phyloP scores from a whole-genome alignment of 1,284 basidiomycete genomes.

The Marasmius fiardii region DNA sequence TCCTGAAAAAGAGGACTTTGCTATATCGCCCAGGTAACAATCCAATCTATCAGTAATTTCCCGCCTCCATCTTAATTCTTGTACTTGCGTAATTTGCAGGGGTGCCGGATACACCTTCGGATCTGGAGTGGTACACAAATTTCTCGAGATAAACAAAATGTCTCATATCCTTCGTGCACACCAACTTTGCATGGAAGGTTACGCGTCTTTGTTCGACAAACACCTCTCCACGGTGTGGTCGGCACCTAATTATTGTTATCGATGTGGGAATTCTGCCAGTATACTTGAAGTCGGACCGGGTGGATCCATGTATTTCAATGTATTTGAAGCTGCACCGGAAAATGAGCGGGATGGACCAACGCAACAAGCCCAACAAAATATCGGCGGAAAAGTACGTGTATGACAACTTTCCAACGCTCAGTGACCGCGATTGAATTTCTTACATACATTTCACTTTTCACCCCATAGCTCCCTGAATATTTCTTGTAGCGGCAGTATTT shows the following conservation, averaged over 20 bases:
- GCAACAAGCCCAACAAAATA: slow-evolving; percentile 69
- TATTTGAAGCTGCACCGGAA: slow-evolving; percentile 98
- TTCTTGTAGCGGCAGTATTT: slow-evolving; percentile 44
- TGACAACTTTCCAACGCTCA: slow-evolving; percentile 7
- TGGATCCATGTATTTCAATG: slow-evolving; percentile 92
- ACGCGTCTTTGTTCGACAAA: slow-evolving; percentile 91
- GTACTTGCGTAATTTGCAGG: slow-evolving; percentile 43
- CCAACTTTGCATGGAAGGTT: slow-evolving; percentile 99
- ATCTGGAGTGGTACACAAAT: slow-evolving; percentile 97
- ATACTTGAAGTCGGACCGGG: slow-evolving; percentile 96
- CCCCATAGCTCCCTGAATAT: slow-evolving; percentile 62
- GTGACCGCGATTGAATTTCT: slow-evolving; percentile 9
- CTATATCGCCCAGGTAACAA: slow-evolving; percentile 89
- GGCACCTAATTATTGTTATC: slow-evolving; percentile 97
- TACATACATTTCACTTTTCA: background rate
- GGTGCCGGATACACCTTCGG: slow-evolving; percentile 99
- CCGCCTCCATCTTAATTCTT: slow-evolving; percentile 2
- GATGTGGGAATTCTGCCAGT: slow-evolving; percentile 96
- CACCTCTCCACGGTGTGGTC: slow-evolving; percentile 98
- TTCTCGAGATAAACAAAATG: slow-evolving; percentile 93
- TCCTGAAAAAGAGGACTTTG: slow-evolving; percentile 98
- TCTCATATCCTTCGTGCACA: slow-evolving; percentile 97
- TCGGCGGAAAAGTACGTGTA: slow-evolving; percentile 58
- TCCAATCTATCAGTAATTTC: slow-evolving; percentile 17
- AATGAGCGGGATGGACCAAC: slow-evolving; percentile 86